These are phyloP conservation scores for Botrytis fragariae DNA, from an alignment of 2,329 filamentous ascomycete species.

Conservation along the genomic window DNA sequence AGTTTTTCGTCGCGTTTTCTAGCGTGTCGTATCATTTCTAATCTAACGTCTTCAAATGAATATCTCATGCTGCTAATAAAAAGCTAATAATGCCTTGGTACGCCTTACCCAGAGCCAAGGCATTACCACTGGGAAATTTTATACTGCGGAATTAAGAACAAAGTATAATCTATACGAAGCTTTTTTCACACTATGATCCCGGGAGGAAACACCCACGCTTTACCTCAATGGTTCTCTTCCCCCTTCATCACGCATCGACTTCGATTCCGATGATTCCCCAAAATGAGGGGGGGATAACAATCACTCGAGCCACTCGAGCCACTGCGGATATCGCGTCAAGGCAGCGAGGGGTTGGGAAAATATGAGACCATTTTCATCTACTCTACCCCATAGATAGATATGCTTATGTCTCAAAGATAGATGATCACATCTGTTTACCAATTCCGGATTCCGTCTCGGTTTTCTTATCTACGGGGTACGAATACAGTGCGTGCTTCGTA, in stretches of 20 bases:
- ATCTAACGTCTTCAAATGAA: not conserved
- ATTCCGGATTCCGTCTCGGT: not conserved
- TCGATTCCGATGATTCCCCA: constrained; percentile 1
- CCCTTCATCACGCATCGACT: not conserved
- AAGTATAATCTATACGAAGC: not conserved
- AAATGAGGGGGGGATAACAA: constrained; percentile 1
- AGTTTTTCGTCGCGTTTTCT: constrained; percentile 1
- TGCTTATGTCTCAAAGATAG: not conserved
- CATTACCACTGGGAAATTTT: not conserved
- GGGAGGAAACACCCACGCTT: not conserved
- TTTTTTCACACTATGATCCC: not conserved
- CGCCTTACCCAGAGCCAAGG: not conserved
- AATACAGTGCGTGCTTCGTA: not conserved
- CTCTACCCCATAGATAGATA: not conserved
- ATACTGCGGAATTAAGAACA: not conserved
- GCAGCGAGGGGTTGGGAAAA: constrained; percentile 4
- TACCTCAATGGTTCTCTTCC: not conserved
- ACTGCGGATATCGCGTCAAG: not conserved
- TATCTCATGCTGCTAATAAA: not conserved
- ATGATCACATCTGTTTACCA: not conserved
- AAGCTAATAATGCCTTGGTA: not conserved
- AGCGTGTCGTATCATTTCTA: not conserved
- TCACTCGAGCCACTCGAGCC: not conserved
- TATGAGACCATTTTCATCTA: constrained; percentile 10
- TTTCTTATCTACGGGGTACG: constrained; percentile 4